Evolutionary conservation across 176 grass and related monocot species (phyloP).

Genomic region (Triticum aestivum): IWGSC_CS_RefSeq_v2.1 NC_057795.1:285096685-285097184

Average conservation of each 20-base stretch:
- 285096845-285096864: background rate
- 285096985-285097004: background rate
- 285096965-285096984: background rate
- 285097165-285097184: no score
- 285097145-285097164: no score
- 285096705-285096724: background rate
- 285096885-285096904: background rate
- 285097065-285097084: background rate
- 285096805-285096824: conserved; percentile 39
- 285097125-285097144: background rate
- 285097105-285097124: background rate
- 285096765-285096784: background rate
- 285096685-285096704: conserved; percentile 27
- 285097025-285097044: background rate
- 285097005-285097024: background rate
- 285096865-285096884: background rate
- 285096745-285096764: conserved; percentile 7
- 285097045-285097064: background rate
- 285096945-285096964: background rate
- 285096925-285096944: background rate
- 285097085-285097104: background rate
- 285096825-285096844: background rate
- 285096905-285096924: background rate
- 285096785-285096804: conserved; percentile 41
- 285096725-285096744: conserved; percentile 35